Evolutionary conservation across 2,329 filamentous ascomycete species (phyloP).

Genomic region (Ascocoryne sarcoides): DNA sequence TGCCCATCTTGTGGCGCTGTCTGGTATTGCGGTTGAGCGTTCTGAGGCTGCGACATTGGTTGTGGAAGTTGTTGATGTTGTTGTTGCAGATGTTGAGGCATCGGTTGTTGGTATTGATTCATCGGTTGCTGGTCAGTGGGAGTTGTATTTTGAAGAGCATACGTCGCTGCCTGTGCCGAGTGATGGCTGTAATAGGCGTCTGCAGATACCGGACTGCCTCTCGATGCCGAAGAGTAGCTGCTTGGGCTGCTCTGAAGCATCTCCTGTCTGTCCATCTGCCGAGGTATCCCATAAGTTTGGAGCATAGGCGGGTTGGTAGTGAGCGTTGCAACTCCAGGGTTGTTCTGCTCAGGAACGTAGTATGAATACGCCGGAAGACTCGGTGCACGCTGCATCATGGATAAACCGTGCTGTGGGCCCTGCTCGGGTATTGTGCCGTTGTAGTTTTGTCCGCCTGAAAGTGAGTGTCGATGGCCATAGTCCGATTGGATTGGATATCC

Average conservation of each 20-base stretch:
- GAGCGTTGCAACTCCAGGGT: conserved; percentile 54
- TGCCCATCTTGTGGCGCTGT: conserved; percentile 37
- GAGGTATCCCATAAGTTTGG: conserved; percentile 36
- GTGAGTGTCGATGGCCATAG: conserved; percentile 39
- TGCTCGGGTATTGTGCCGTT: conserved; percentile 35
- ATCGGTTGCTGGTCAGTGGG: conserved; percentile 39
- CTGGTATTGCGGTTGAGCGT: conserved; percentile 30
- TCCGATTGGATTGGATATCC: conserved; percentile 25
- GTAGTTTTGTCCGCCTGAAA: conserved; percentile 39
- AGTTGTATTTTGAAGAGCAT: conserved; percentile 39
- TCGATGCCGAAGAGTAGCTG: conserved; percentile 47
- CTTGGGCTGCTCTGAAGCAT: conserved; percentile 51
- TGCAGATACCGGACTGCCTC: conserved; percentile 44
- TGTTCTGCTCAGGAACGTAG: conserved; percentile 53
- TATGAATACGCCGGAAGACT: conserved; percentile 27
- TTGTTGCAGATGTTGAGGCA: conserved; percentile 19
- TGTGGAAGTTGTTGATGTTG: conserved; percentile 21
- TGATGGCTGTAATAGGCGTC: conserved; percentile 51
- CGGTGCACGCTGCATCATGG: conserved; percentile 30
- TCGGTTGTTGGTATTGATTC: conserved; percentile 27
- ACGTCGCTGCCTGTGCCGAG: conserved; percentile 38
- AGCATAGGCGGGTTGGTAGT: conserved; percentile 42
- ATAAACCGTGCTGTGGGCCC: conserved; percentile 28
- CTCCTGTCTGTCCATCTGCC: conserved; percentile 34
- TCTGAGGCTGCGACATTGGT: conserved; percentile 24